Percentiles rank a stretch among this genome's conserved stretches.
These are phyloP conservation scores for Spergularia marina DNA, from an alignment of 148 eudicot genomes.

Conservation along the genomic window DNA sequence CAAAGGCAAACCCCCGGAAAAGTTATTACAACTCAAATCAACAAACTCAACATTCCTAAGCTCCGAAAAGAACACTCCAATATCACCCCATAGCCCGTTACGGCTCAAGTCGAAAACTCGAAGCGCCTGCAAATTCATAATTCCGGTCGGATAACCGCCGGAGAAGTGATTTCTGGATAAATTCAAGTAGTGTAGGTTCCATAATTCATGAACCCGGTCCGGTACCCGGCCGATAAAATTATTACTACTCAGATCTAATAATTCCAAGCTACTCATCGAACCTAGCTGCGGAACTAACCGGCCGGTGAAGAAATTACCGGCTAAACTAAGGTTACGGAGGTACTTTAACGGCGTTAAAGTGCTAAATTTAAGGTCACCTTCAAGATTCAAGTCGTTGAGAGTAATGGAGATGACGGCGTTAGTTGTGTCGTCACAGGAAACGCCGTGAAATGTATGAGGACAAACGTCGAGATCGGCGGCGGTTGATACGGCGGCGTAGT, in stretches of 20 bases:
- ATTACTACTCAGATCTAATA: conserved; percentile 70
- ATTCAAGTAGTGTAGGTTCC: conserved; percentile 63
- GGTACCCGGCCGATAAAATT: conserved; percentile 79
- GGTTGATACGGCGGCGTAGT: conserved; percentile 7
- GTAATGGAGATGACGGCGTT: conserved; percentile 45
- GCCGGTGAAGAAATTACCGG: conserved; percentile 61
- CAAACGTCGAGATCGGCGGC: conserved; percentile 44
- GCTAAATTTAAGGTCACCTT: conserved; percentile 68
- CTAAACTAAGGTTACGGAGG: conserved; percentile 50
- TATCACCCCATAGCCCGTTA: conserved; percentile 60
- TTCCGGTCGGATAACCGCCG: conserved; percentile 60
- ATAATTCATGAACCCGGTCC: conserved; percentile 51
- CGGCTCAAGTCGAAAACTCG: conserved; percentile 60
- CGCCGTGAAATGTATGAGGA: conserved; percentile 57
- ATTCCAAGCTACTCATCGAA: conserved; percentile 41
- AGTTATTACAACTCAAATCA: conserved; percentile 75
- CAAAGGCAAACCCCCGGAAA: conserved; percentile 50
- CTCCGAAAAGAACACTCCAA: conserved; percentile 52
- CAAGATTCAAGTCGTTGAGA: conserved; percentile 46
- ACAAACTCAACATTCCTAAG: conserved; percentile 53
- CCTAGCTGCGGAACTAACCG: conserved; percentile 75
- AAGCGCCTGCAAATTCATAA: conserved; percentile 64
- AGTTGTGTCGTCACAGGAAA: conserved; percentile 40
- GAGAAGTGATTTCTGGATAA: conserved; percentile 63
- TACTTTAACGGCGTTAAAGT: conserved; percentile 46